Conservation (phyloP, 2,329 filamentous ascomycete genomes). For the Pseudogymnoascus sp. region DNA sequence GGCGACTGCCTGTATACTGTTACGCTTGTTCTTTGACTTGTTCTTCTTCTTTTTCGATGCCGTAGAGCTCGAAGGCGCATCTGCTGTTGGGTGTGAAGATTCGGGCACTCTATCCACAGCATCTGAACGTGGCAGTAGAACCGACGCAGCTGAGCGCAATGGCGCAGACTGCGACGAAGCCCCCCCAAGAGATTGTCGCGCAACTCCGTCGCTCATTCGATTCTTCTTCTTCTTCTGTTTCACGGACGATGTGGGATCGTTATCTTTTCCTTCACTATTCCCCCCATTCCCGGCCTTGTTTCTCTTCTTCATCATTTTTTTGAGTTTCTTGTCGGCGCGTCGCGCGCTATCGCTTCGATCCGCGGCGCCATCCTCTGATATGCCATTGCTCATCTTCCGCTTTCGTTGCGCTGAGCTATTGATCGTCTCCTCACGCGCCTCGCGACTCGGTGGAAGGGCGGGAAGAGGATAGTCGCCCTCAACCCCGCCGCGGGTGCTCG, state of each 20-base stretch:
- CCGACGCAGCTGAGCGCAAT: background rate
- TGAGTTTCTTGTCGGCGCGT: conserved; percentile 4
- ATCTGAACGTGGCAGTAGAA: background rate
- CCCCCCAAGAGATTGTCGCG: background rate
- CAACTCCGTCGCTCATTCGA: background rate
- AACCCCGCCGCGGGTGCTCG: background rate
- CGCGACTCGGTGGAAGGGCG: background rate
- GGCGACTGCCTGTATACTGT: conserved; percentile 15
- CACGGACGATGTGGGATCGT: background rate
- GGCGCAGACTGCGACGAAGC: background rate
- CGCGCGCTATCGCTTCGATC: background rate
- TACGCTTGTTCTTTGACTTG: background rate
- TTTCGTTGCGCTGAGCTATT: background rate
- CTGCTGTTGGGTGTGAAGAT: background rate
- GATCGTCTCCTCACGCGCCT: background rate
- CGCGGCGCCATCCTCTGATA: background rate
- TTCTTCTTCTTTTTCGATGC: conserved; percentile 11
- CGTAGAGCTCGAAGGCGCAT: background rate
- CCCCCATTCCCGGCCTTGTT: background rate
- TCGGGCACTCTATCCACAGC: background rate
- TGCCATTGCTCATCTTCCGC: background rate
- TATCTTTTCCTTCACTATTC: background rate
- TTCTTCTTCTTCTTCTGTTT: conserved; percentile 2
- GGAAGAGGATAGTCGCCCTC: background rate
- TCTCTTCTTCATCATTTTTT: background rate